These are phyloP conservation scores for Vaccinium corymbosum DNA, from an alignment of 148 eudicot species.

Conservation along the genomic window DNA sequence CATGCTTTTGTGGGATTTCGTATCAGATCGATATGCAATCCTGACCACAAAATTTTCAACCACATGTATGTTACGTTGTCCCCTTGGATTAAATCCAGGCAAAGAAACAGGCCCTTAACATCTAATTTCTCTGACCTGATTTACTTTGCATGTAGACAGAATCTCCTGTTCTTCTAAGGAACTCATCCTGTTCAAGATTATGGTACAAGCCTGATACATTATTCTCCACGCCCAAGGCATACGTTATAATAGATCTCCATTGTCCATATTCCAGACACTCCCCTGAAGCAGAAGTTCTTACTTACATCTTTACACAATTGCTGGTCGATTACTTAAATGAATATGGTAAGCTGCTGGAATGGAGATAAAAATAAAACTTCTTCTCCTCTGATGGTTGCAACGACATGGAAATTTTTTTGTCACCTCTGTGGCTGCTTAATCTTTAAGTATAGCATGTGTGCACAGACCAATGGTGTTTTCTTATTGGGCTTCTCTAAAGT, in stretches of 20 bases:
- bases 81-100: not conserved
- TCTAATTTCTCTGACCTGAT: not conserved
- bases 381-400: not conserved
- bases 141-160: conserved; percentile 36
- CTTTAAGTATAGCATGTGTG: not conserved
- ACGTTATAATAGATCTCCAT: conserved; percentile 76
- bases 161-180: conserved; percentile 60
- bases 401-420: not conserved
- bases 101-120: not conserved
- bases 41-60: not conserved
- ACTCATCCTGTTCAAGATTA: conserved; percentile 71
- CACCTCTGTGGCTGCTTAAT: not conserved
- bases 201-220: conserved; percentile 92
- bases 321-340: conserved; percentile 94
- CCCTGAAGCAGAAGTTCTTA: conserved; percentile 80
- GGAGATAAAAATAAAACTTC: not conserved
- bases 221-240: conserved; percentile 78
- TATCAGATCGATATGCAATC: not conserved
- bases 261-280: conserved; percentile 80
- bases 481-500: not conserved
- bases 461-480: not conserved
- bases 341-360: conserved; percentile 59
- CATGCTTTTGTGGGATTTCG: not conserved
- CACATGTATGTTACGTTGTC: not conserved
- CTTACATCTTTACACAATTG: conserved; percentile 72